Evolutionary conservation across 2,329 filamentous ascomycete species (phyloP).

Genomic region (Penicillium sp.): DNA sequence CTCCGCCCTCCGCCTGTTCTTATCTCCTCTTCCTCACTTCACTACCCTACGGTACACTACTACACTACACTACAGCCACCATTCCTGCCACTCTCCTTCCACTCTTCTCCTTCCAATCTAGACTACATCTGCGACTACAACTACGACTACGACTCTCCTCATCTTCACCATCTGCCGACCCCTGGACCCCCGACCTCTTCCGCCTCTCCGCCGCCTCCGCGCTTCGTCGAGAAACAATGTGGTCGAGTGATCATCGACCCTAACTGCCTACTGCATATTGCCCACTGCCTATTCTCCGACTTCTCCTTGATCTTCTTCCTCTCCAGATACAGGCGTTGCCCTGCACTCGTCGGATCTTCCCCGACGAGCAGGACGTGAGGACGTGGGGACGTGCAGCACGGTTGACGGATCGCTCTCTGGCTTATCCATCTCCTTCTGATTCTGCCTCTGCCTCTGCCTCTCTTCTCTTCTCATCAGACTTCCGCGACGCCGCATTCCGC

Average conservation of each 20-base stretch:
- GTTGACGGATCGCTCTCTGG: neutral
- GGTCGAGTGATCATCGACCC: constrained; percentile 21
- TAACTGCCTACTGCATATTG: constrained; percentile 16
- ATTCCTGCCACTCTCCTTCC: constrained; percentile 58
- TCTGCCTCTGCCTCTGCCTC: no score
- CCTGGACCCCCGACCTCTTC: neutral
- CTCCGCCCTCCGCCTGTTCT: constrained; percentile 22
- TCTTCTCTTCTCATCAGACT: neutral
- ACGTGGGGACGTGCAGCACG: no score
- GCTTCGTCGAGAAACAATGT: constrained; percentile 28
- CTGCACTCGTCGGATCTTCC: no score
- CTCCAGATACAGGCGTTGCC: no score
- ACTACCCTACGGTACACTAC: constrained; percentile 16
- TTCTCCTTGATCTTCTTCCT: neutral
- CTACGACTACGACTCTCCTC: no score
- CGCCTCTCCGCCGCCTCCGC: neutral
- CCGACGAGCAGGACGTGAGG: no score
- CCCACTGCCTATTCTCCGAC: neutral
- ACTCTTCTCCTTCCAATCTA: constrained; percentile 19
- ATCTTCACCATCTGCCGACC: no score
- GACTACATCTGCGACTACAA: neutral
- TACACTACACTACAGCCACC: no score
- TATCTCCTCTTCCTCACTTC: constrained; percentile 41
- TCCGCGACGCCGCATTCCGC: constrained; percentile 1
- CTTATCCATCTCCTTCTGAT: no score